Base-by-base conservation (phyloP, 768 basidiomycete genomes). In the Termitomyces sp. region DNA sequence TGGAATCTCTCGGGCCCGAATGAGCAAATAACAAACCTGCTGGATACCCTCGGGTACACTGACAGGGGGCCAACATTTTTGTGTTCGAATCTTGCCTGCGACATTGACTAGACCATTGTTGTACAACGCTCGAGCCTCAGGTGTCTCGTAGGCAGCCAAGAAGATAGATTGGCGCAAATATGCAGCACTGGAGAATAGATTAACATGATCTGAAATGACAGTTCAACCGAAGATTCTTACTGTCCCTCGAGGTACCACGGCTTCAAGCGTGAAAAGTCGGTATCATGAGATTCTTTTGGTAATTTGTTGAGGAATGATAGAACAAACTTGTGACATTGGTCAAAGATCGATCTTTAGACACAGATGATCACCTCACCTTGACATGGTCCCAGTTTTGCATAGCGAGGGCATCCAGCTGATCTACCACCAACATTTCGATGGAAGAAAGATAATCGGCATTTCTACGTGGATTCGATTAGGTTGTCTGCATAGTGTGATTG, bases 381-480 rank as follows among this genome's bases (percentile, higher is more conserved):
- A 95, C 80, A 66, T 98, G 97, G 39, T 98, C 94, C 97, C 97
- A 99, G 64, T 99, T 99, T 73, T 98, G 97, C 97, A 98, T 98
- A 3, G 84, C 81, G 63, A 98, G 80, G 3, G 88, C 88, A 69
- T 98, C 94, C 76, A 92, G 77, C 65, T 97, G 94, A 68, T 98
- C 97, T 16, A 92, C 78, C n/a, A 98, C 73, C 21, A 94, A 72
- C 5, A 98, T 72, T 67, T 99, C 97, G 54, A 99, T 89, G 3
- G 94, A 96, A 11, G 91, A 91, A 51, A 99, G 76, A 68, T 96
- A 94, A 71, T 99, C 97, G 11, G 84, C 85, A 63, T 79, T 90
- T 67, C 92, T 93, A 51, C 8, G 1, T 23, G 9, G 10, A 23
- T 58, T 30, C 10, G 5, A 21, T 39, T 7, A 51, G 12, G 23